phyloP scores from a whole-genome alignment of 2,329 filamentous ascomycete species.

The Byssothecium circinans region DNA sequence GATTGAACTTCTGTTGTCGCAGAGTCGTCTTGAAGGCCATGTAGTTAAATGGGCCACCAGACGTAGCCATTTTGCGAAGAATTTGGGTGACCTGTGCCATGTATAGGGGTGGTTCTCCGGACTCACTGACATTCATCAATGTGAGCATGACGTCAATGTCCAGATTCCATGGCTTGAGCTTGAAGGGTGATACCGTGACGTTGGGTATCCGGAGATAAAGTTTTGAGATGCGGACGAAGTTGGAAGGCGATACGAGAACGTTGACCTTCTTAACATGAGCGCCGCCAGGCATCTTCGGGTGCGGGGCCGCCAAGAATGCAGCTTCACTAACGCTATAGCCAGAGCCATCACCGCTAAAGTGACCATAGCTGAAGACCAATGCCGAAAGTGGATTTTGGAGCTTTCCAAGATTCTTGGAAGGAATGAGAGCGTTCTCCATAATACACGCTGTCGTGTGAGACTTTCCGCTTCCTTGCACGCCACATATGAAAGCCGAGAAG shows the following conservation, averaged over 20 bases:
- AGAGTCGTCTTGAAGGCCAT: slow-evolving; percentile 19
- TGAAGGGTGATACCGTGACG: slow-evolving; percentile 51
- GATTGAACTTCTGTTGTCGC: slow-evolving; percentile 17
- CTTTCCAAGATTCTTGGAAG: slow-evolving; percentile 45
- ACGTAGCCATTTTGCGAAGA: slow-evolving; percentile 57
- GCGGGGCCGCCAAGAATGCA: slow-evolving; percentile 53
- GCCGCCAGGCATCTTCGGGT: slow-evolving; percentile 10
- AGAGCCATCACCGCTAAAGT: slow-evolving; percentile 48
- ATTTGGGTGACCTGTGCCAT: slow-evolving; percentile 50
- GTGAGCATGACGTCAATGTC: slow-evolving; percentile 57
- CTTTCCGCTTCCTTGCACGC: slow-evolving; percentile 64
- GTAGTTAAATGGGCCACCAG: slow-evolving; percentile 58
- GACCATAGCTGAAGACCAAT: slow-evolving; percentile 60
- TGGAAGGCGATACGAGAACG: slow-evolving; percentile 29
- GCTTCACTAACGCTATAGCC: slow-evolving; percentile 59
- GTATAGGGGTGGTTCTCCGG: slow-evolving; percentile 57
- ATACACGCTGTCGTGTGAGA: slow-evolving; percentile 62
- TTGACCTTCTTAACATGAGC: slow-evolving; percentile 20
- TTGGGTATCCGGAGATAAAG: slow-evolving; percentile 35
- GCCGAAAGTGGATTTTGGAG: slow-evolving; percentile 59
- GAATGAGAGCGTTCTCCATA: slow-evolving; percentile 50
- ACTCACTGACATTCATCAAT: slow-evolving; percentile 54
- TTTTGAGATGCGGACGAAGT: slow-evolving; percentile 19
- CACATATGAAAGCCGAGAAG: slow-evolving; percentile 64
- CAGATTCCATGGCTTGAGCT: slow-evolving; percentile 52